phyloP scores from a whole-genome alignment of 306 rosid species.

The Echinosophora koreensis region DNA sequence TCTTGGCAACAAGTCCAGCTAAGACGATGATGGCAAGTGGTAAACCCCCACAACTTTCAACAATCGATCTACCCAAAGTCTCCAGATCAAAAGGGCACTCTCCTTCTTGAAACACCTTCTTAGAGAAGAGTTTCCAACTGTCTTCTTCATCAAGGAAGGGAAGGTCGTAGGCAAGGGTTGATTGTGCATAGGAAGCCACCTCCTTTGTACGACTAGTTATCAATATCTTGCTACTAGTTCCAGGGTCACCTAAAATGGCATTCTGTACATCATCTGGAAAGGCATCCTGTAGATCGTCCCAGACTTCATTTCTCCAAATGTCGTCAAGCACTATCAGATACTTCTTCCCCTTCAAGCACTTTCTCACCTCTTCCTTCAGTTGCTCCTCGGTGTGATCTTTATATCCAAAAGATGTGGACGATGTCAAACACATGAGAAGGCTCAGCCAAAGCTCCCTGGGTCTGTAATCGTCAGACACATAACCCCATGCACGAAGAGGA shows the following conservation, averaged over 20 bases:
- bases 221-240: not conserved
- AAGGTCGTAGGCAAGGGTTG: not conserved
- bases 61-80: not conserved
- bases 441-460: not conserved
- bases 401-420: not conserved
- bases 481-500: constrained; percentile 6
- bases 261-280: not conserved
- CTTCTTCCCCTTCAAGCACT: not conserved
- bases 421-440: not conserved
- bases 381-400: not conserved
- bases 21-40: too few relatives aligned
- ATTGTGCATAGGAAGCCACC: not conserved
- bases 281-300: too few relatives aligned
- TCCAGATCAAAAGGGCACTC: not conserved
- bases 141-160: not conserved
- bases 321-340: not conserved
- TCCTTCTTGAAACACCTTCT: not conserved
- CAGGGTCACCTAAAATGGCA: not conserved
- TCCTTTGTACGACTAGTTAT: not conserved
- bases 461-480: constrained; percentile 16
- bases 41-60: not conserved
- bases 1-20: too few relatives aligned
- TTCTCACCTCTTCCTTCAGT: not conserved
- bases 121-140: not conserved
- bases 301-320: too few relatives aligned